These are phyloP conservation scores for Fistulina hepatica DNA, from an alignment of 1,284 basidiomycete species.

Conservation along the genomic window DNA sequence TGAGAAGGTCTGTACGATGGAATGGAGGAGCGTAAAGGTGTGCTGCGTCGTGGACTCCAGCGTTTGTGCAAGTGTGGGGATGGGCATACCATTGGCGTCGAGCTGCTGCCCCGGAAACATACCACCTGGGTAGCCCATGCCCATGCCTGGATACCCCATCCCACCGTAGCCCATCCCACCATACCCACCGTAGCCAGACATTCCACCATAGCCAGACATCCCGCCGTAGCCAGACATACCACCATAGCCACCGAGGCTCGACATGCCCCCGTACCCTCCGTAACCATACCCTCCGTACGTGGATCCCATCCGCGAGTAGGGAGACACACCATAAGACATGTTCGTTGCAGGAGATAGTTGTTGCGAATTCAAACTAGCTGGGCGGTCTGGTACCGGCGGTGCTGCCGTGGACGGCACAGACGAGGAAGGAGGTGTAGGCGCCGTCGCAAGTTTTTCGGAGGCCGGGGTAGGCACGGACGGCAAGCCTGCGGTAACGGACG, in stretches of 20 bases:
- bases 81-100: conserved; percentile 36
- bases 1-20: conserved; percentile 91
- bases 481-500: too few relatives aligned
- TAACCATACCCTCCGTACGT: conserved; percentile 22
- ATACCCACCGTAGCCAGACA: conserved; percentile 26
- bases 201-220: conserved; percentile 24
- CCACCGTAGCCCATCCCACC: conserved; percentile 31
- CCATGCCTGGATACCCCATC: conserved; percentile 32
- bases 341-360: too few relatives aligned
- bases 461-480: too few relatives aligned
- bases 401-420: too few relatives aligned
- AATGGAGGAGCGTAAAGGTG: conserved; percentile 89
- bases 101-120: conserved; percentile 20
- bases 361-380: too few relatives aligned
- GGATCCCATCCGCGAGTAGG: conserved; percentile 29
- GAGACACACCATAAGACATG: conserved; percentile 24
- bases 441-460: too few relatives aligned
- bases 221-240: conserved; percentile 17
- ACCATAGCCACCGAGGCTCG: conserved; percentile 7
- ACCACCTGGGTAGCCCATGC: conserved; percentile 32
- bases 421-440: too few relatives aligned
- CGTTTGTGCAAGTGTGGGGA: conserved; percentile 71
- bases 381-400: too few relatives aligned
- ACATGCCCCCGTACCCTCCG: not conserved
- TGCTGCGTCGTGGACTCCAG: conserved; percentile 86